Base-by-base conservation (phyloP, 2,329 filamentous ascomycete species). In the Pseudogymnoascus sp. region DNA sequence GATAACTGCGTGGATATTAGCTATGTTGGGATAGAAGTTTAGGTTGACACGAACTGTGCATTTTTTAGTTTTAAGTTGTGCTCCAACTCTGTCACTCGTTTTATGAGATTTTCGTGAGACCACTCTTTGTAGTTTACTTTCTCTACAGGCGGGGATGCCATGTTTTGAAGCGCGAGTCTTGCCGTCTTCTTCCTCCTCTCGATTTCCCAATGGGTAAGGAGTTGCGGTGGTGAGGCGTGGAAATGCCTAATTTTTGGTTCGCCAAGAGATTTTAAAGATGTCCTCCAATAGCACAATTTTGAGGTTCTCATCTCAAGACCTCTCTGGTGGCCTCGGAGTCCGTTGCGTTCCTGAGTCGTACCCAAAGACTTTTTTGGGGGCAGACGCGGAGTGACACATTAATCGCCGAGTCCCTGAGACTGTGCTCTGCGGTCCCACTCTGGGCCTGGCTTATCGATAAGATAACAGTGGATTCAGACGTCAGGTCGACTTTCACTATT, bases 11-110 rank as follows among this genome's bases (percentile, higher is more conserved):
- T 71, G 77, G 62, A 7, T 53, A 31, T 64, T 50, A 50, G 28
- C 24, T 37, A 56, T 22, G 59, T 37, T 16, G 50, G 22, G 8
- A 24, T 19, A 14, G 11, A 56, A 33, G 50, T 12, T 70, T 75
- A 63, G 2, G 60, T 28, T 8, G 28, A 2, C 12, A 53, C 53
- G 14, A 63, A 73, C 70, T 67, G 70, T 38, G 75, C 67, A 24
- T 77, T 81, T 50, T 80, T 79, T n/a, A 72, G 76, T 61, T 82
- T 80, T 12, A 92, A 76, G 70, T 90, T 82, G 4, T 79, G 73
- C 74, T 96, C 91, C 6, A 95, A 79, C 61, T 84, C 78, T 14
- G 79, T 82, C 53, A 96, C 85, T 41, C 88, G 83, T 67, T 83
- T 77, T 46, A 95, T 83, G 38, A 95, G 83, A 50, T 84, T 84